Evolutionary conservation across 139 green algal genomes (phyloP), one percentile per base, ranked within the genome.

Genomic region (Picochlorum sp.): DNA sequence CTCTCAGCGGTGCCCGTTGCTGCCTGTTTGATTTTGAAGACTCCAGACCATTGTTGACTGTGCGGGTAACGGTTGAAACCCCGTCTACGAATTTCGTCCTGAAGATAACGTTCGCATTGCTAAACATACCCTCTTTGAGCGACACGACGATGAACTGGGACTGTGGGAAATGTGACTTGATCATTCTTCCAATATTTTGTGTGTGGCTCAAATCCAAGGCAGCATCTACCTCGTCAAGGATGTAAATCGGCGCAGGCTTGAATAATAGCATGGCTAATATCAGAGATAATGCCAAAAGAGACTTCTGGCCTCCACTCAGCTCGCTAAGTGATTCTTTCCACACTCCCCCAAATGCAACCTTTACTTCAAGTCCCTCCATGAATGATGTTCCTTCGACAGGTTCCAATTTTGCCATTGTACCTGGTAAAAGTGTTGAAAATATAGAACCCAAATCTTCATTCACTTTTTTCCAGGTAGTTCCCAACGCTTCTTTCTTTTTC

Each of bases 101-200:
- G 83, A 96, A 99, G 56, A 99, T 84, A 56, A 98, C 89, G 74
- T 98, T 97, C 56, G 94, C 94, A 76, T 99, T 98, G 83, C 86
- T 93, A 83, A 99, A 99, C 90, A 99, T 97, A 54, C 94, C 94
- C 73, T 99, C 94, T 81, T 99, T 98, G 1, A 97, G 77, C 4
- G 78, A 90, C 14, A 84, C 78, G 24, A 85, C 75, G 13, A 89
- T 69, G 56, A 90, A 89, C 72, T 92, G 84, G 1, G 80, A 89
- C 59, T 97, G 78, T 13, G 94, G 92, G 82, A 99, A 99, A 83
- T 98, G 89, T 31, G 80, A 60, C 67, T 91, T 92, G 77, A 99
- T 98, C 92, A 98, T 97, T 67, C 80, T 72, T 13, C 92, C 92
- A 37, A 98, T 97, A 77, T 97, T 97, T 71, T 97, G 92, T 55